phyloP scores from a whole-genome alignment of 345 rosid species.

The Syzygium grande region DNA sequence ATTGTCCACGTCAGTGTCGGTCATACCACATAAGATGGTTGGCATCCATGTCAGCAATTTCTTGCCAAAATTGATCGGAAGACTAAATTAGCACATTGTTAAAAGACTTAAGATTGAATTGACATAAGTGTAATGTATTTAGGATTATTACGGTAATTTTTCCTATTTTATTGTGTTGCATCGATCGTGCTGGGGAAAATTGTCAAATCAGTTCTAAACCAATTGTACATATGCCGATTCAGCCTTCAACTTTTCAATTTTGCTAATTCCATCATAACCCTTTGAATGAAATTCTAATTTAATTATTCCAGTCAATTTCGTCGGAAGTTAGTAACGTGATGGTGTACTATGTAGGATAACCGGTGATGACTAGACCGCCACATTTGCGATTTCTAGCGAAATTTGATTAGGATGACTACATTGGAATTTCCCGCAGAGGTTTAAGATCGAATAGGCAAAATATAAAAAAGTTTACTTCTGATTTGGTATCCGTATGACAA shows the following conservation, averaged over 20 bases:
- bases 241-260: no score
- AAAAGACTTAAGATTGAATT: no score
- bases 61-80: no score
- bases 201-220: rapidly evolving
- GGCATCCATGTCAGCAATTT: no score
- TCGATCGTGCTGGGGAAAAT: rapidly evolving
- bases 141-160: no score
- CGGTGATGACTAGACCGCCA: rapidly evolving
- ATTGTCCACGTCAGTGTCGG: no score
- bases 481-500: neutral
- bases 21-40: no score
- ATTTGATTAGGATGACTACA: neutral
- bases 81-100: no score
- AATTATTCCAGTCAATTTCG: no score
- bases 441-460: neutral
- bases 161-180: neutral
- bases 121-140: no score
- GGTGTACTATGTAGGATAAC: neutral
- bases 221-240: rapidly evolving
- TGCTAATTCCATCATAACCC: neutral
- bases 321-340: neutral
- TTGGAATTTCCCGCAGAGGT: neutral
- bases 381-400: rapidly evolving
- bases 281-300: neutral
- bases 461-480: neutral